These are phyloP conservation scores for Mercurialis annua DNA, from an alignment of 345 rosid genomes.

Conservation along the genomic window DNA sequence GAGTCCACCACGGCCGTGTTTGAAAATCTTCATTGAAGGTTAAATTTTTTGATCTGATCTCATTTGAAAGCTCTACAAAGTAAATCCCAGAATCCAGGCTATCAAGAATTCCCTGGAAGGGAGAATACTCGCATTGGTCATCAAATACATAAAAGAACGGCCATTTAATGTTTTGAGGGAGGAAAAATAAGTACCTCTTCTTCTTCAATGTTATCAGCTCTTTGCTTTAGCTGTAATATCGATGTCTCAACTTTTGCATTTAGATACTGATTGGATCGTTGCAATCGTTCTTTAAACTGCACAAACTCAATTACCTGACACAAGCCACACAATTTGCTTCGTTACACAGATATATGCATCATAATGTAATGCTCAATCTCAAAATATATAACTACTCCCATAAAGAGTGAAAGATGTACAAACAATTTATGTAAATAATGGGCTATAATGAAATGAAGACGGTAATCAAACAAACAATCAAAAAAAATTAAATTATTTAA, in stretches of 20 bases:
- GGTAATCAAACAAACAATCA: not conserved
- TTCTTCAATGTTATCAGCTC: conserved; percentile 62
- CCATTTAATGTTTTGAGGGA: not conserved
- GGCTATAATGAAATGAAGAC: not conserved
- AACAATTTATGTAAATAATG: too few relatives aligned
- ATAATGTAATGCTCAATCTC: not conserved
- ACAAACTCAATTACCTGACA: conserved; percentile 94
- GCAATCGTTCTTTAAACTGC: conserved; percentile 83
- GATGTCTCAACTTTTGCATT: conserved; percentile 68
- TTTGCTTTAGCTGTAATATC: conserved; percentile 75
- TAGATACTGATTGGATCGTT: conserved; percentile 75
- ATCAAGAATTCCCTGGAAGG: conserved; percentile 64
- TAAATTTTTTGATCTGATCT: conserved; percentile 64
- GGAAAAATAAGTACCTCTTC: conserved; percentile 51
- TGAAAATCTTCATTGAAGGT: conserved; percentile 85
- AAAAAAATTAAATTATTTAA: not conserved
- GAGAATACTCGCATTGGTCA: conserved; percentile 9
- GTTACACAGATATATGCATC: conserved; percentile 2
- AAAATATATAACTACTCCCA: not conserved
- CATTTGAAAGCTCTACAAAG: conserved; percentile 74
- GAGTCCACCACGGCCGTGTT: conserved; percentile 98
- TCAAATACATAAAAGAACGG: conserved; percentile 5
- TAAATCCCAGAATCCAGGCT: conserved; percentile 59
- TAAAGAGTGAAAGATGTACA: not conserved
- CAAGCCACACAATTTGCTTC: conserved; percentile 10